Conservation (phyloP, 257 asterid genomes). For the Solanum okadae region DNA sequence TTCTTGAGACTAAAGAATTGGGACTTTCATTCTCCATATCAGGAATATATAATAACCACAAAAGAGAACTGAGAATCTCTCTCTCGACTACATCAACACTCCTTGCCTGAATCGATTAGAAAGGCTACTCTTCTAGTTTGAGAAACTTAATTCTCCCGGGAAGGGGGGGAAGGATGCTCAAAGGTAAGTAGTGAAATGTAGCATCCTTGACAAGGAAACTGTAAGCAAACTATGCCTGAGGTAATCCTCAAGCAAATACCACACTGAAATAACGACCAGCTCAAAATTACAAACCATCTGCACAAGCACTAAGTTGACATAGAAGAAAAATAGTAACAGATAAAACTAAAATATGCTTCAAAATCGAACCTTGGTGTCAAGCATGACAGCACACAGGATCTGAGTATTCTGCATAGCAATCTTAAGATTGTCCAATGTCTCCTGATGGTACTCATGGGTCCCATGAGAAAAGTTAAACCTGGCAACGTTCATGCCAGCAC, state of each 20-base stretch:
- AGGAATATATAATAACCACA: background rate
- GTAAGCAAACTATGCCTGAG: background rate
- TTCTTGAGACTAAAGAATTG: background rate
- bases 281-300: background rate
- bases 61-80: background rate
- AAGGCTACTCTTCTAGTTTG: background rate
- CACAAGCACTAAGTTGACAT: background rate
- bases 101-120: background rate
- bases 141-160: background rate
- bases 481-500: slow-evolving; percentile 90
- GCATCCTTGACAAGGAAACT: background rate
- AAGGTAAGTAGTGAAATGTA: background rate
- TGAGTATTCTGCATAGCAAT: slow-evolving; percentile 63
- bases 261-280: background rate
- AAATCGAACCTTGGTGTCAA: slow-evolving; percentile 64
- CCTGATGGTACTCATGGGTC: slow-evolving; percentile 81
- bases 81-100: background rate
- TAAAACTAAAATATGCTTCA: background rate
- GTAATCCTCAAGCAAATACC: background rate
- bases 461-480: slow-evolving; percentile 87
- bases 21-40: background rate
- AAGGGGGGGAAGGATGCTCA: background rate
- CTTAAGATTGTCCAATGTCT: slow-evolving; percentile 53
- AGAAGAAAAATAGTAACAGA: background rate
- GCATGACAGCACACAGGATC: slow-evolving; percentile 79